Evolutionary conservation across 2,329 filamentous ascomycete species (phyloP), one percentile per base, ranked within the genome.

Genomic region (Neonectria hederae): DNA sequence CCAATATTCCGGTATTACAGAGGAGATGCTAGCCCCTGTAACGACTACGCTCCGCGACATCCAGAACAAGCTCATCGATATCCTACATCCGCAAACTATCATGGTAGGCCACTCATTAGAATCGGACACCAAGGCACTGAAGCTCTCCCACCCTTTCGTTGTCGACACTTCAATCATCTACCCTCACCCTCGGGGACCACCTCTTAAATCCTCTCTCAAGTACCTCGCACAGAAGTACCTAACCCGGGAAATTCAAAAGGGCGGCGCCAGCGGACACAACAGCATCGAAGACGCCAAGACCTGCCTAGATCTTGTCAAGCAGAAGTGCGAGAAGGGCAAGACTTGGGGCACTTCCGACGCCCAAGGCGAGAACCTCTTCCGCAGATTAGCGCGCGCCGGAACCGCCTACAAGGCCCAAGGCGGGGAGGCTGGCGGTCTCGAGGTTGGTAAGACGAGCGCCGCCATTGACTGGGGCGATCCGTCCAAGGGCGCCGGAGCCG

Each of bases 311-410:
- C 89, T 99, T 2, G 89, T 98, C 52, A 97, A 96, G 79, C 90
- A 95, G 75, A 99, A 99, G 78, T 97, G 95, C 77, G 94, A 98
- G 77, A 96, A 92, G 79, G 96, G 96, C 43, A 92, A 92, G 68
- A 80, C 84, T 24, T 99, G 94, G 92, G 96, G 93, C 38, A 91
- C 90, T 0, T 88, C 88, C 54, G 93, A 97, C 46, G 86, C 89
- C 2, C 90, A 89, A 49, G 90, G 89, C 43, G 96, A 99, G 80
- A 95, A 93, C 70, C 89, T 99, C 54, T 99, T 98, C 83, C 92
- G 90, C 70, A 89, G 95, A 10, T 84, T 99, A 4, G 87, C 85
- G 4, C 85, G 90, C 48, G 83, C 88, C 17, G 88, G 88, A 51
- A 87, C 85, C 13, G 81, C 83, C 13, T 90, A 90, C 76, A 88